Evolutionary conservation across 1,284 basidiomycete genomes (phyloP), one percentile per base, ranked within the genome.

Genomic region (Xerocomus amazonicus): DNA sequence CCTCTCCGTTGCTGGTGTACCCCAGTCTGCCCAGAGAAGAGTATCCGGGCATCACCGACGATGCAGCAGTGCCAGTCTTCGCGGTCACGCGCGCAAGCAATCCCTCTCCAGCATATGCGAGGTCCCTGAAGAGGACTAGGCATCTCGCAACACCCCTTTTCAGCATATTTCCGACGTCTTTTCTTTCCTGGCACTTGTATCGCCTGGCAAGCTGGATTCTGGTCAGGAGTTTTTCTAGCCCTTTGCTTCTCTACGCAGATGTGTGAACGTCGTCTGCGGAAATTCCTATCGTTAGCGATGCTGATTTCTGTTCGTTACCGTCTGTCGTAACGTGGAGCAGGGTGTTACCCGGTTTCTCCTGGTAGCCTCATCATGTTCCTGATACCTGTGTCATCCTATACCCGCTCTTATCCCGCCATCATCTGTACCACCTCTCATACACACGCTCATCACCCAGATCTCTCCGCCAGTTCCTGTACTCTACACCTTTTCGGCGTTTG

Each of bases 71-170:
- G 60, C 68, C 28, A 70, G 67, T 45, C 61, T 65, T 14, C 55
- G 64, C 12, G 56, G 60, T 13, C 67, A 69, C 41, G 31, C 56
- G 13, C 65, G 68, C 55, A 59, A 61, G 41, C 67, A 59, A 9
- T 70, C 68, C 4, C 57, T 67, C 8, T 67, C 65, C 1, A 70
- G 68, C 12, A 67, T 67, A 45, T 59, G 36, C 40, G 65, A 67
- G 27, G 65, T 68, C 4, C 68, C 65, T 1, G 65, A 67, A 46
- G 65, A 67, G 36, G 65, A 66, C 38, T 69, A 48, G 46, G 13
- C 14, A 12, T 31, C 32, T 47, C 43, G 9, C 28, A 7, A 27
- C 38, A 12, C 9, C 34, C 28, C 17, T 29, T 14, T 10, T 19
- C 26, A 2, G 38, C 38, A 39, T 40, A 36, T 39, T 35, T 4